These are phyloP conservation scores for Podospora tetraspora DNA, from an alignment of 495 filamentous ascomycete genomes.

Conservation along the genomic window DNA sequence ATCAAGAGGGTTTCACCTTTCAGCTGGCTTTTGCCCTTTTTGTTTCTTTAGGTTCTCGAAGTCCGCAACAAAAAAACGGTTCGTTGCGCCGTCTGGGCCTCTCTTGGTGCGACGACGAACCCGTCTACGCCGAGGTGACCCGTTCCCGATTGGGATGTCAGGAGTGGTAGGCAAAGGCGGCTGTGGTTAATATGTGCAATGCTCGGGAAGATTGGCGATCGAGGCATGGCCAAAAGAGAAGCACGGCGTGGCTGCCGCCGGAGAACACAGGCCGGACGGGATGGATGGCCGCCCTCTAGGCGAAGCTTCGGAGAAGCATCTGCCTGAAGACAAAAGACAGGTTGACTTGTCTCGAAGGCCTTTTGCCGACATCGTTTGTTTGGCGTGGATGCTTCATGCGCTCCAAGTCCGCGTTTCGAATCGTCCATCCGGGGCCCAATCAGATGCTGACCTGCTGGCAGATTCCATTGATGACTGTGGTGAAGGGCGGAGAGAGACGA, in stretches of 20 bases:
- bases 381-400: conserved; percentile 14
- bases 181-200: neutral
- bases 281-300: neutral
- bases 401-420: conserved; percentile 17
- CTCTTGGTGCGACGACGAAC: neutral
- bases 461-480: neutral
- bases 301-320: conserved; percentile 4
- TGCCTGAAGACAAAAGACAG: conserved; percentile 4
- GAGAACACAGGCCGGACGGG: neutral
- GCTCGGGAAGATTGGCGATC: neutral
- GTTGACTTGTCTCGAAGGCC: conserved; percentile 11
- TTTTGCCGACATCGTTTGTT: conserved; percentile 19
- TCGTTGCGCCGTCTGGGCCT: neutral
- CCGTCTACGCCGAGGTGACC: neutral
- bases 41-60: neutral
- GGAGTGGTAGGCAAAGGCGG: neutral
- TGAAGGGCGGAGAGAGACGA: neutral
- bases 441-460: neutral
- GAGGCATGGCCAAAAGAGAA: neutral
- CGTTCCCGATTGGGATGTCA: neutral
- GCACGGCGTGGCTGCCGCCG: neutral
- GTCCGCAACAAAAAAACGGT: too few species aligned
- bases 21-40: neutral
- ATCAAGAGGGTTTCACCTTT: neutral
- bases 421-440: conserved; percentile 7